Evolutionary conservation across 1,139 yeast species (phyloP), one percentile per base, ranked within the genome.

Genomic region (Candida sp.): DNA sequence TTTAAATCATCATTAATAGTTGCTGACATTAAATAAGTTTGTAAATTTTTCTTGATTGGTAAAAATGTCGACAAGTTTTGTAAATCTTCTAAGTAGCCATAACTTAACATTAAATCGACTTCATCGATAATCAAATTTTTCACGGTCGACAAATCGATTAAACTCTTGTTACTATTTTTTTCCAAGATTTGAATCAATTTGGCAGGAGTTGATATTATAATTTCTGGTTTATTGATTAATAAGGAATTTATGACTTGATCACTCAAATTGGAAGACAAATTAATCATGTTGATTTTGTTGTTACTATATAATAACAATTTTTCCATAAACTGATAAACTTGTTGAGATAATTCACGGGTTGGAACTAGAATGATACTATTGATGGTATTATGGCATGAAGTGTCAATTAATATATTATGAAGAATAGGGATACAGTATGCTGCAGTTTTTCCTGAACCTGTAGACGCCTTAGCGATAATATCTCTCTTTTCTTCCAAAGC

Each of bases 11-110:
- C 96, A 58, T 84, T 87, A 46, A 95, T 70, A 3, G 99, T 95
- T 2, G 99, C 99, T 63, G 97, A 88, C 98, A 93, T 93, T 52
- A 95, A 71, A 66, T 90, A 91, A 1, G 95, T 84, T 66, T 95
- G 99, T 53, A 89, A 70, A 44, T 84, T 82, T 54, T 84, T 84
- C 60, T 82, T 83, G 43, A 83, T 73, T 9, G 95, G 93, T 50
- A 89, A 68, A 49, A 69, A 77, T 22, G 74, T 73, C 12, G 85
- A 77, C 49, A 93, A 74, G 52, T 78, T 79, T 44, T 75, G 67
- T 51, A 95, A 73, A 64, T 95, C 99, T 5, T 89, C 96, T 53
- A 82, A 79, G 62, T 93, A 89, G 15, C 99, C 99, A 62, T 87
- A 95, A 2, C 96, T 85, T 44, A 89, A 70, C 38, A 95, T 82